These are phyloP conservation scores for Haplosporangium sp. DNA, from an alignment of 371 early-diverging fungal genomes.

Conservation along the genomic window DNA sequence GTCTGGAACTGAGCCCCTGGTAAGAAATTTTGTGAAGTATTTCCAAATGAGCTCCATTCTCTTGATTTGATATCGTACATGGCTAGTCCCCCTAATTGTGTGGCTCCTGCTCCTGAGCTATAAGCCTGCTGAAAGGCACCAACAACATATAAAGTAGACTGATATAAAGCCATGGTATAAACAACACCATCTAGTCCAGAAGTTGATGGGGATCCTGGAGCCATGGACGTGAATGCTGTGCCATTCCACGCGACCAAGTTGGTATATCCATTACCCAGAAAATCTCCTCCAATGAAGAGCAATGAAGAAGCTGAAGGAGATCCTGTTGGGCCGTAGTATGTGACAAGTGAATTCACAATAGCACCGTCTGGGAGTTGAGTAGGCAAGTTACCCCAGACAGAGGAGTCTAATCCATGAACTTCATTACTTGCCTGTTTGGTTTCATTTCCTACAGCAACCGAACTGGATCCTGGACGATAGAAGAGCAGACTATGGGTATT, in stretches of 20 bases:
- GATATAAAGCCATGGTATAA: constrained; percentile 23
- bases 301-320: constrained; percentile 5
- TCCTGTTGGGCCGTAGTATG: constrained; percentile 30
- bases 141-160: constrained; percentile 38
- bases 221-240: constrained; percentile 16
- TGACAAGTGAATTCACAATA: constrained; percentile 55
- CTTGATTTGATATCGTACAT: constrained; percentile 17
- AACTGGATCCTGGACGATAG: constrained; percentile 16
- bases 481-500: constrained; percentile 46
- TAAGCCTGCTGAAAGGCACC: constrained; percentile 25
- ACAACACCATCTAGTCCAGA: constrained; percentile 46
- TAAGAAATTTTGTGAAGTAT: constrained; percentile 20
- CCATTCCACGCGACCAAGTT: constrained; percentile 52
- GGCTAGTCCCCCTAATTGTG: constrained; percentile 27
- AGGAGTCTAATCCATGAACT: constrained; percentile 29
- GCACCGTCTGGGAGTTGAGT: constrained; percentile 61
- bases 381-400: constrained; percentile 35
- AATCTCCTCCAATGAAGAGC: constrained; percentile 46
- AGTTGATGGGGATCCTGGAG: neutral
- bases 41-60: constrained; percentile 36
- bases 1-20: constrained; percentile 25
- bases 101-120: neutral
- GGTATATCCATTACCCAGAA: constrained; percentile 24
- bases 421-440: neutral
- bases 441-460: neutral